Percentiles rank a stretch among this genome's conserved stretches.
phyloP scores from a whole-genome alignment of 768 basidiomycete species.

The Megacollybia marginata region DNA sequence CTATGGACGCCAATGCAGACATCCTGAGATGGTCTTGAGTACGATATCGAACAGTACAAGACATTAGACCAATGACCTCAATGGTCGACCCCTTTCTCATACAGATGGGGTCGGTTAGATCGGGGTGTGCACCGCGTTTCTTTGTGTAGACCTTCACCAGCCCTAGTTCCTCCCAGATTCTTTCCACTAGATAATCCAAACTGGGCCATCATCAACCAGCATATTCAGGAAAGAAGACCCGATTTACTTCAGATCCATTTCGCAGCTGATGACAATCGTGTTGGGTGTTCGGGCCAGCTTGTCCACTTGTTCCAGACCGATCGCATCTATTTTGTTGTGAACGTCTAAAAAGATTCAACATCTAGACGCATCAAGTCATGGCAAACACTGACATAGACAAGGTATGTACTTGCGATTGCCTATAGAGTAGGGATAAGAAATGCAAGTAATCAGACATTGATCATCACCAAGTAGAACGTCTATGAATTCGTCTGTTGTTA shows the following conservation, averaged over 20 bases:
- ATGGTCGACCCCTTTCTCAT: conserved; percentile 88
- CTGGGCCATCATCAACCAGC: conserved; percentile 26
- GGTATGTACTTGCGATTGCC: conserved; percentile 93
- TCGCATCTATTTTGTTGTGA: conserved; percentile 94
- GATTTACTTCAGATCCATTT: conserved; percentile 82
- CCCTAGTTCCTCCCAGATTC: conserved; percentile 73
- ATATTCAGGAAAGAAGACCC: neutral
- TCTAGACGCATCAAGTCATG: neutral
- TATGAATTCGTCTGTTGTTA: conserved; percentile 94
- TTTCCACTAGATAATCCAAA: conserved; percentile 65
- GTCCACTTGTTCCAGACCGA: conserved; percentile 78
- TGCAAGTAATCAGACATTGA: neutral
- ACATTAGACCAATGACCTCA: conserved; percentile 42
- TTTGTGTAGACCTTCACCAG: conserved; percentile 95
- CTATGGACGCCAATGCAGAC: conserved; percentile 93
- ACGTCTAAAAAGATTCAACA: conserved; percentile 46
- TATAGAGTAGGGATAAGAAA: conserved; percentile 15
- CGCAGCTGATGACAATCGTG: conserved; percentile 94
- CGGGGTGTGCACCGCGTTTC: conserved; percentile 91
- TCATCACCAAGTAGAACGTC: conserved; percentile 86
- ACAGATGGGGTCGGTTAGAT: conserved; percentile 86
- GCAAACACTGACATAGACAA: conserved; percentile 63
- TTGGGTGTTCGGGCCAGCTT: conserved; percentile 75
- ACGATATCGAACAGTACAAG: neutral
- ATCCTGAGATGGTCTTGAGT: conserved; percentile 32